Percentiles rank a stretch among this genome's conserved stretches.
These are phyloP conservation scores for Ceratobasidium theobromae DNA, from an alignment of 1,284 basidiomycete species.

Conservation along the genomic window DNA sequence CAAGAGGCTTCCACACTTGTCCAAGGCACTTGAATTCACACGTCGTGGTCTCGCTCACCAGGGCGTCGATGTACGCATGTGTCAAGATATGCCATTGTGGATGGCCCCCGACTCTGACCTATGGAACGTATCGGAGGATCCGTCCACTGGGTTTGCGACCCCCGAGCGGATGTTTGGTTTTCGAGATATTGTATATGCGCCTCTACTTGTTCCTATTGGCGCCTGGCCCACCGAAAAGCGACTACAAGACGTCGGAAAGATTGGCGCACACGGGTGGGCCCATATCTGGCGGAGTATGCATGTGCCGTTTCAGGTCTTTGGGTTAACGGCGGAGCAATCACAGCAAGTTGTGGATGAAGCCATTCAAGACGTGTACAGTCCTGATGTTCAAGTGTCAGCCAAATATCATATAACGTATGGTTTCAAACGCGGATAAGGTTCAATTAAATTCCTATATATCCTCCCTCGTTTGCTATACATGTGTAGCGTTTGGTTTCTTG, in stretches of 20 bases:
- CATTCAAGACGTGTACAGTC: background rate
- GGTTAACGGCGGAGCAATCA: constrained; percentile 2
- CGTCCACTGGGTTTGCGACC: constrained; percentile 3
- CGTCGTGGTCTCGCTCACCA: background rate
- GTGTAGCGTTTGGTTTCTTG: background rate
- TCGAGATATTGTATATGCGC: constrained; percentile 1
- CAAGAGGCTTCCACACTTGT: constrained; percentile 14
- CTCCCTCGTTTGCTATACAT: background rate
- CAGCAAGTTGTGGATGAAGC: constrained; percentile 9
- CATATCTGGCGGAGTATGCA: constrained; percentile 26
- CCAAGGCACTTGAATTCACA: constrained; percentile 5
- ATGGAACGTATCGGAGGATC: background rate
- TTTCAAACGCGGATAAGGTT: constrained; percentile 1
- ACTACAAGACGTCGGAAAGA: constrained; percentile 1
- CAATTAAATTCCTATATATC: background rate
- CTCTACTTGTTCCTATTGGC: constrained; percentile 6
- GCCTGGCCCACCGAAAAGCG: constrained; percentile 19
- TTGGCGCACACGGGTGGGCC: constrained; percentile 14
- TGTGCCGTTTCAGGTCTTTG: constrained; percentile 20
- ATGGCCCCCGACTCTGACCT: constrained; percentile 12
- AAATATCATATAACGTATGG: constrained; percentile 17
- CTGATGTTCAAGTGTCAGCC: constrained; percentile 22
- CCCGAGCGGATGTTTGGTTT: constrained; percentile 17
- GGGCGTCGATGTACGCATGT: constrained; percentile 21
- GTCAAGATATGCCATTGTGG: constrained; percentile 17